Evolutionary conservation across 805 yeast genomes (phyloP).

Genomic region (Candida peoriensis): DNA sequence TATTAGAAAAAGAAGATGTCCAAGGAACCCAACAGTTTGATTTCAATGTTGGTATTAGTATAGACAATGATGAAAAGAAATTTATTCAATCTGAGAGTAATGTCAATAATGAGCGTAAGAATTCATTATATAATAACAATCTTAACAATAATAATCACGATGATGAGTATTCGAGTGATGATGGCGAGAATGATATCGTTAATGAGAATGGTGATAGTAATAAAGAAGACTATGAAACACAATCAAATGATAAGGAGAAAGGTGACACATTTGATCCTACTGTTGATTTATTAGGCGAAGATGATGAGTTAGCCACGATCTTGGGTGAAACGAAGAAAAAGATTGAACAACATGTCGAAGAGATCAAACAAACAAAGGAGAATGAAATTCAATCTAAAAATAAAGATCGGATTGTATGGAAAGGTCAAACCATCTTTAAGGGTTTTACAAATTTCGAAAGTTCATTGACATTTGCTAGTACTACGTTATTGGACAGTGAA

Average conservation of each 20-base stretch:
- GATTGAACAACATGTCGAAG: conserved; percentile 5
- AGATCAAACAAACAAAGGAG: conserved; percentile 8
- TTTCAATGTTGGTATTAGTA: conserved; percentile 25
- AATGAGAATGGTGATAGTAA: conserved; percentile 14
- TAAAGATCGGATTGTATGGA: conserved; percentile 32
- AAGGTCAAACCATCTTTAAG: conserved; percentile 44
- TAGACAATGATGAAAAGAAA: conserved; percentile 19
- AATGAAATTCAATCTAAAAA: conserved; percentile 17
- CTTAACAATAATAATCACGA: conserved; percentile 8
- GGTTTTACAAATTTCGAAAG: conserved; percentile 41
- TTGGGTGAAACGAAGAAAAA: conserved; percentile 20
- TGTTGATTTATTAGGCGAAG: conserved; percentile 25
- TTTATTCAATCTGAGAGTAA: conserved; percentile 14
- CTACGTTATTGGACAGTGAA: conserved; percentile 24
- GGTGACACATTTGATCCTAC: conserved; percentile 8
- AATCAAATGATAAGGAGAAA: conserved; percentile 11
- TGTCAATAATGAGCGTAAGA: conserved; percentile 12
- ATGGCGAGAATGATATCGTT: conserved; percentile 14
- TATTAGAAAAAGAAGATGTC: conserved; percentile 50
- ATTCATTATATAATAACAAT: conserved; percentile 8
- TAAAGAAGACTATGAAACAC: conserved; percentile 27
- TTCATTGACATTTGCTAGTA: conserved; percentile 23
- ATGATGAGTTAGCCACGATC: conserved; percentile 30
- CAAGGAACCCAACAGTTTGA: conserved; percentile 20
- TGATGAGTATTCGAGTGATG: conserved; percentile 12